Base-by-base conservation (phyloP, 2,329 filamentous ascomycete genomes). In the Pseudocercospora ulei region DNA sequence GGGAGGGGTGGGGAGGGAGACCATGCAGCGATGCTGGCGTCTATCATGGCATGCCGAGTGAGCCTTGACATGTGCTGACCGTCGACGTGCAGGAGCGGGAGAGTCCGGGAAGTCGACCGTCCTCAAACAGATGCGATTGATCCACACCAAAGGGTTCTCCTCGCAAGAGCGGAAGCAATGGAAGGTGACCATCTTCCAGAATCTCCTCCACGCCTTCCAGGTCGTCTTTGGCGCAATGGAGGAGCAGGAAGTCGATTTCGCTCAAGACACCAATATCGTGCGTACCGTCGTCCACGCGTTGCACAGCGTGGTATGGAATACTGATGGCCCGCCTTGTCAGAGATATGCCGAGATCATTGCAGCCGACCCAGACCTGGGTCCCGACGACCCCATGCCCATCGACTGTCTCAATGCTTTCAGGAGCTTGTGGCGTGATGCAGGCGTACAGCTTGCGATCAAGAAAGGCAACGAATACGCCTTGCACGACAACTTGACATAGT, bases 121-220 rank as follows among this genome's bases (percentile, higher is more conserved):
- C 43, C 75, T 96, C 50, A 96, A 96, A 69, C 88, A 96, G 70
- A 96, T 98, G 90, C 88, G 88, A 62, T 78, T 98, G 63, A 95
- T 98, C 54, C 90, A 96, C 62, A 78, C 85, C 8, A 79, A 86
- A 62, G 88, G 90, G 35, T 96, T 96, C 67, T 84, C 78, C 57
- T 82, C 83, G 56, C 78, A 76, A 49, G 90, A 96, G 63, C 83
- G 86, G 62, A 77, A 92, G 50, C 85, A 95, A 69, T 93, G 85
- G 73, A 86, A 90, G 54, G 82, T 86, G 9, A 87, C 95, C 56
- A 87, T 96, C 51, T 96, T 95, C 65, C 87, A 80, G 64, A 98
- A 98, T 63, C 73, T 96, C 50, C 71, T 95, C 35, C 83, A 93
- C 53, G 88, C 88, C 2, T 90, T 94, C 68, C 84, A 87, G 61